phyloP scores from a whole-genome alignment of 768 basidiomycete genomes.

The Boletellus ananiceps region DNA sequence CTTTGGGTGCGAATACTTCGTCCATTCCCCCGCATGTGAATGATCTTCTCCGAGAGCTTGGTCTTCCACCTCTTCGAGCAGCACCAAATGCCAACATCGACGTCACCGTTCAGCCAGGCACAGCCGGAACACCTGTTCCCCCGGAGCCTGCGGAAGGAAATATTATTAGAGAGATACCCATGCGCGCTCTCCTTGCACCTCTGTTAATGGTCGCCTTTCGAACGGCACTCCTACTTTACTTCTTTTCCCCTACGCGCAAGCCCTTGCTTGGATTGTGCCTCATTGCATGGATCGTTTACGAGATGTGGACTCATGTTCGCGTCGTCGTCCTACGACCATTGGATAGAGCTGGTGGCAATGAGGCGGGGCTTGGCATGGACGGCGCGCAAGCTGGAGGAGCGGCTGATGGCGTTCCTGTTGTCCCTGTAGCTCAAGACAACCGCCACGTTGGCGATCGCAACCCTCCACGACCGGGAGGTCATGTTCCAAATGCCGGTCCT shows the following conservation, averaged over 20 bases:
- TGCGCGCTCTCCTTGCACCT: conserved; percentile 66
- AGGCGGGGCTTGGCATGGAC: conserved; percentile 18
- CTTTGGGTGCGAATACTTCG: conserved; percentile 19
- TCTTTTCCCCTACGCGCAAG: conserved; percentile 70
- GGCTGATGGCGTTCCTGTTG: conserved; percentile 23
- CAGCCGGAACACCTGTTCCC: conserved; percentile 14
- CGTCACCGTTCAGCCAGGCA: conserved; percentile 15
- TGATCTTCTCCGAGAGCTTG: conserved; percentile 58
- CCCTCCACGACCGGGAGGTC: conserved; percentile 13
- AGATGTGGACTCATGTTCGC: conserved; percentile 69
- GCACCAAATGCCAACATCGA: conserved; percentile 26
- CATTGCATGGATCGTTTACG: conserved; percentile 67
- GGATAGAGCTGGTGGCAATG: conserved; percentile 30
- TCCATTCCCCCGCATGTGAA: conserved; percentile 52
- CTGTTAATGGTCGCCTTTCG: conserved; percentile 65
- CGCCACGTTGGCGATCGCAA: conserved; percentile 14
- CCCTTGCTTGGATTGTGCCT: conserved; percentile 66
- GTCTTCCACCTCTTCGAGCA: conserved; percentile 48
- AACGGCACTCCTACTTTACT: conserved; percentile 65
- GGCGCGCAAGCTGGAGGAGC: conserved; percentile 16
- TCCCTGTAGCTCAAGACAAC: conserved; percentile 15
- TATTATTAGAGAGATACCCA: conserved; percentile 49
- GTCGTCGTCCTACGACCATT: conserved; percentile 37
- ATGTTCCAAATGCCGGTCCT: conserved; percentile 13
- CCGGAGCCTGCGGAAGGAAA: conserved; percentile 30